Percentiles rank a stretch among this genome's conserved stretches.
Conservation (phyloP, 345 rosid species). For the Eucalyptus pumila region DNA sequence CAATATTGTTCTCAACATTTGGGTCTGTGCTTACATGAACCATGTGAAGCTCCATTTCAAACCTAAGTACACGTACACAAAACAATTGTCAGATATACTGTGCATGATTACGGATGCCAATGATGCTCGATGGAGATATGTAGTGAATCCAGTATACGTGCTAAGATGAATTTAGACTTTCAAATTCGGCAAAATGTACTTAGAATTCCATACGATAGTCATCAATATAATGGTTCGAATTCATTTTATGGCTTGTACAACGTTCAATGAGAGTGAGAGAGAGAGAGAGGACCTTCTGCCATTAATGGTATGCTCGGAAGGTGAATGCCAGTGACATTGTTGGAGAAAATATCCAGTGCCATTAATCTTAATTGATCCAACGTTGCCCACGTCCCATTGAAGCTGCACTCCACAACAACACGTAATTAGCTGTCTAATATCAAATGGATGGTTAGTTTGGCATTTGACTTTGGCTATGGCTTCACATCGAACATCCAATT, state of each 20-base stretch:
- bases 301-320: slow-evolving; percentile 64
- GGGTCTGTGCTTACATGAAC: slow-evolving; percentile 42
- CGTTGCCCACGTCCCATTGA: slow-evolving; percentile 24
- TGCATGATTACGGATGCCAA: not conserved
- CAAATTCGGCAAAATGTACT: too few relatives aligned
- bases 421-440: not conserved
- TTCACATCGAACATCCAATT: not conserved
- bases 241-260: not conserved
- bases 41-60: slow-evolving; percentile 68
- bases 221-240: too few relatives aligned
- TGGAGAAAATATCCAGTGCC: slow-evolving; percentile 35
- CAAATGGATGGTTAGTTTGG: not conserved
- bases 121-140: not conserved
- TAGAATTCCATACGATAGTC: too few relatives aligned
- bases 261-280: not conserved
- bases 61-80: slow-evolving; percentile 8
- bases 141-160: not conserved
- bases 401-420: slow-evolving; percentile 16
- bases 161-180: not conserved
- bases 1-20: slow-evolving; percentile 13
- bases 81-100: not conserved
- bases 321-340: slow-evolving; percentile 73
- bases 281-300: slow-evolving; percentile 28
- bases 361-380: slow-evolving; percentile 31
- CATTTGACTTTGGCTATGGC: not conserved